Evolutionary conservation across 192 early-diverging fungal species (phyloP), one percentile per base, ranked within the genome.

Genomic region (Backusella australiensis): DNA sequence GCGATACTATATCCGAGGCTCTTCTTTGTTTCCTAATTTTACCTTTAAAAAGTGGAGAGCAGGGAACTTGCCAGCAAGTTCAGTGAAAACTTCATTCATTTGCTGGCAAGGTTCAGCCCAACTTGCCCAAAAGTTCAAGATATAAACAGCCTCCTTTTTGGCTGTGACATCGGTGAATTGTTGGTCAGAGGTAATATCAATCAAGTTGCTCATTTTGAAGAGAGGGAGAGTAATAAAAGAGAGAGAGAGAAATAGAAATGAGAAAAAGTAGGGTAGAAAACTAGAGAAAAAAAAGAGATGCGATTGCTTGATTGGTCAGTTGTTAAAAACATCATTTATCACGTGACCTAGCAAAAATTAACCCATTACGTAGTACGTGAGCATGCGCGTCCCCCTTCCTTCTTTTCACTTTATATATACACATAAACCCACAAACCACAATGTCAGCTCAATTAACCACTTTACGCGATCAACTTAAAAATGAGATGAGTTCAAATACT

Each of bases 61-160:
- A 29, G 93, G 81, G 81, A 91, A 93, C 81, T 96, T 96, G 52
- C 81, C 81, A 11, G 93, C 91, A 35, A 98, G 86, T 79, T 96
- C 96, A 67, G 85, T 85, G 81, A 98, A 95, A n/a, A 99, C 91
- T 39, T 90, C 89, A 82, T 95, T 94, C 91, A 99, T 96, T 83
- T 97, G 95, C 77, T 87, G 82, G 85, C 96, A 98, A 63, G 95
- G 92, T 56, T 89, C 89, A 36, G 94, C 94, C 95, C 95, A 99
- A 17, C 81, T 73, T n/a, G 96, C 97, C 91, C 92, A 96, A 82
- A 99, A 98, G 86, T 96, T 94, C 67, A 97, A 79, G 6, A 91
- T 89, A 66, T 85, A 74, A 69, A 85, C 80, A 9, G 84, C 79
- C 71, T 80, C 78, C 29, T 79, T 79, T 34, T 81, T 78, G 1